Percentiles rank a stretch among this genome's conserved stretches.
These are phyloP conservation scores for Blastocystis sp. DNA, from an alignment of 352 stramenopile species.

Conservation along the genomic window DNA sequence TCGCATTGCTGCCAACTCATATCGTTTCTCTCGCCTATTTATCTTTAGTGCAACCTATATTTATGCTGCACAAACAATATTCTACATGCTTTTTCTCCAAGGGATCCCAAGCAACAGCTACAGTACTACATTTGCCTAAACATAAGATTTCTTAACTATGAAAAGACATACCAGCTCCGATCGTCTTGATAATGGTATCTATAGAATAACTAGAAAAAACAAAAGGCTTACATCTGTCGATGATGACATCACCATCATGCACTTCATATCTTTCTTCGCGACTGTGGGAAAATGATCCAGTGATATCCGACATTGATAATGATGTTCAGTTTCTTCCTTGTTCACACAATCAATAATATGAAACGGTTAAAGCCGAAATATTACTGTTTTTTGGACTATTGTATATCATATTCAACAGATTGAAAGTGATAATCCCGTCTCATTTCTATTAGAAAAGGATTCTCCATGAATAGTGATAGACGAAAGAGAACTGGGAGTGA, in stretches of 20 bases:
- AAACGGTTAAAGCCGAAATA: not conserved
- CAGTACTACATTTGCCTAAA: slow-evolving; percentile 63
- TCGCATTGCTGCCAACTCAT: slow-evolving; percentile 62
- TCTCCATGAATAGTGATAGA: not conserved
- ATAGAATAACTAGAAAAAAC: not conserved
- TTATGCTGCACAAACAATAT: not conserved
- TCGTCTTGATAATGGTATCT: slow-evolving; percentile 50
- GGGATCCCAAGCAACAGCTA: slow-evolving; percentile 48
- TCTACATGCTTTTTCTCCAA: slow-evolving; percentile 50
- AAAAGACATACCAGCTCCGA: slow-evolving; percentile 25
- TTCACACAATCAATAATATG: not conserved
- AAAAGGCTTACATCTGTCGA: slow-evolving; percentile 32
- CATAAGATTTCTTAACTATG: not conserved
- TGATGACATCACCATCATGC: slow-evolving; percentile 48
- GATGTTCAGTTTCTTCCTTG: not conserved
- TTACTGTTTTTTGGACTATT: not conserved
- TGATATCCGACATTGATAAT: slow-evolving; percentile 30
- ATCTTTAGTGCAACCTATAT: slow-evolving; percentile 54
- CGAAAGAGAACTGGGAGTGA: slow-evolving; percentile 6
- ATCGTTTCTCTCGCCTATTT: slow-evolving; percentile 55
- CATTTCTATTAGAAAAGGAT: not conserved
- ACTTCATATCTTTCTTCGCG: slow-evolving; percentile 59
- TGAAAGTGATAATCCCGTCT: no score
- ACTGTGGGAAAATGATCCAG: not conserved
- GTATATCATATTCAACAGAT: not conserved